Conservation (phyloP, 1,284 basidiomycete genomes). For the Pascua guehoae region DNA sequence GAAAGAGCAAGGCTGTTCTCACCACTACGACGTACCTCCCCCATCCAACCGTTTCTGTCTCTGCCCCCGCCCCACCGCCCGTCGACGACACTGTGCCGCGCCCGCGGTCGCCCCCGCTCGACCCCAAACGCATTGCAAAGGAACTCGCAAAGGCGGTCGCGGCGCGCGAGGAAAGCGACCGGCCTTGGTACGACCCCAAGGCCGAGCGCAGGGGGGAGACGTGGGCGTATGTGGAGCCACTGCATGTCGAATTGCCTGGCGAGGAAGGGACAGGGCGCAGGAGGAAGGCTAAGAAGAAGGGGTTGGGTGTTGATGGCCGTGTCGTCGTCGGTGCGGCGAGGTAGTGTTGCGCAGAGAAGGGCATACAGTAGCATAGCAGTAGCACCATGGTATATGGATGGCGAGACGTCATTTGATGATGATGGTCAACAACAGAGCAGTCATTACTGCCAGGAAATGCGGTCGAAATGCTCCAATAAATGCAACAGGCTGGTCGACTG, state of each 20-base stretch:
- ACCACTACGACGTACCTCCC: constrained; percentile 27
- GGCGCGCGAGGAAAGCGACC: constrained; percentile 33
- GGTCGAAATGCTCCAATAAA: too few species aligned
- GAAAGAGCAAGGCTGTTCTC: constrained; percentile 33
- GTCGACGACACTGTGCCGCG: constrained; percentile 23
- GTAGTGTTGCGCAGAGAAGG: not conserved
- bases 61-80: not conserved
- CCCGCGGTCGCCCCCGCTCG: constrained; percentile 33
- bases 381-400: too few species aligned
- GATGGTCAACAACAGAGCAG: too few species aligned
- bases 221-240: constrained; percentile 12
- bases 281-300: constrained; percentile 26
- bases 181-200: constrained; percentile 42
- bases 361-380: too few species aligned
- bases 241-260: constrained; percentile 3
- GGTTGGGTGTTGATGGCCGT: constrained; percentile 31
- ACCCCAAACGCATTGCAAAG: constrained; percentile 25
- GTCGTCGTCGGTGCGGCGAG: constrained; percentile 36
- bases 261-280: constrained; percentile 27
- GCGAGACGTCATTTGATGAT: too few species aligned
- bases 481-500: too few species aligned
- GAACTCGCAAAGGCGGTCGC: constrained; percentile 27
- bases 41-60: too few species aligned
- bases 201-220: constrained; percentile 15
- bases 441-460: too few species aligned